Evolutionary conservation across 495 filamentous ascomycete genomes (phyloP), one percentile per base, ranked within the genome.

Genomic region (Penicillium soppii): DNA sequence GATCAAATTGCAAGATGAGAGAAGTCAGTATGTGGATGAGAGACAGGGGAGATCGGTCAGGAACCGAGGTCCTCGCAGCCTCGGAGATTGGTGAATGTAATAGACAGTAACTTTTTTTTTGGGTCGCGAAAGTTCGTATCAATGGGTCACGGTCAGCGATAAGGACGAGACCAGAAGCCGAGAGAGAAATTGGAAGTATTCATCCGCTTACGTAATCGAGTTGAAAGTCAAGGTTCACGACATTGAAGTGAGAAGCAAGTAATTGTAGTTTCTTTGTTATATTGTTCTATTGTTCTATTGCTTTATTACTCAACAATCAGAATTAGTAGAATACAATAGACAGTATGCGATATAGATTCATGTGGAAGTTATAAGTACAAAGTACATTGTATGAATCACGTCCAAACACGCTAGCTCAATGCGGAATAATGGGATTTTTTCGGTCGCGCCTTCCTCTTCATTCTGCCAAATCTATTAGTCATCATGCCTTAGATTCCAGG

Each of bases 61-160:
- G 47, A 23, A 35, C 25, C 47, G 36, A 41, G 43, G 47, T 49
- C 47, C 47, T 43, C 21, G 35, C 47, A 43, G 16, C 39, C 39
- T 42, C 26, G 19, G n/a, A 10, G 12, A 33, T 41, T 17, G 17
- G 29, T 32, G 13, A 20, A 13, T 21, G 43, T 46, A 13, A 13
- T 27, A 26, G 43, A 25, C 25, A 12, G 12, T 5, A 12, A 10
- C 33, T 21, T 44, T 33, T 45, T 46, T 47, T 47, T 37, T 49
- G 23, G 7, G 44, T 27, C 35, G 26, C 25, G n/a, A 20, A 39
- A 21, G 38, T 51, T 43, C 41, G 41, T 30, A 51, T 51, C 48
- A 26, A 39, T 15, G n/a, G n/a, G 38, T 44, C 44, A 26, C 47
- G 32, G 23, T 29, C 29, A 36, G 39, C 47, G 53, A 63, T 54